Evolutionary conservation across 1,284 basidiomycete species (phyloP), one percentile per base, ranked within the genome.

Genomic region (Sparassis latifolia): DNA sequence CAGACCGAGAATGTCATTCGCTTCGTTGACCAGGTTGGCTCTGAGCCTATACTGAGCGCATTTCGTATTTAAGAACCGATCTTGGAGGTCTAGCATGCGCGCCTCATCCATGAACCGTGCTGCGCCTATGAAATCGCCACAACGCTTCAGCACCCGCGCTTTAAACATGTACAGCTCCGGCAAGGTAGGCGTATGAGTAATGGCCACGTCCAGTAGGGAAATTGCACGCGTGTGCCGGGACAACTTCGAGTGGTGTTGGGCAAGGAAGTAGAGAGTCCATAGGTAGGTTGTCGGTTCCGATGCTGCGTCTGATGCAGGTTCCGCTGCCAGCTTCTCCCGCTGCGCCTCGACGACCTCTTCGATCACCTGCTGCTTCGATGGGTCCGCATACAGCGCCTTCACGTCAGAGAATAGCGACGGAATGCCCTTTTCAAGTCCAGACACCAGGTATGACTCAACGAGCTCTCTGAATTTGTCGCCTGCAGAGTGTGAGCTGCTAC

Each of bases 41-140:
- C 95, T 76, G 41, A 99, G 69, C 54, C 87, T 77, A 66, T 99
- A 99, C 68, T 98, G 98, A 1, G 87, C 95, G 44, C 82, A 80
- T 67, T 99, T 99, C 44, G 89, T 90, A 69, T 99, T 99, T 60
- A 99, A 70, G 73, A 94, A 98, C 37, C 97, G 76, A 68, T 99
- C 97, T 68, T 99, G 97, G 0, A 92, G 86, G 66, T 99, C 97
- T 40, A 99, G 72, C 28, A 79, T 66, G 44, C 94, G 75, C 0
- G 96, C 95, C 31, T 90, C 86, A 59, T 96, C 87, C 71, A 96
- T 81, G 42, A 79, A 77, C 31, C 76, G 69, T 0, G 89, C 88
- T 0, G 95, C 96, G 0, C 84, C 86, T 39, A 78, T 68, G 1
- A 78, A 73, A 59, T 97, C 92, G 0, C 96, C 96, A 0, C 85